Conservation (phyloP, 768 basidiomycete genomes). For the Russula brevipes region DNA sequence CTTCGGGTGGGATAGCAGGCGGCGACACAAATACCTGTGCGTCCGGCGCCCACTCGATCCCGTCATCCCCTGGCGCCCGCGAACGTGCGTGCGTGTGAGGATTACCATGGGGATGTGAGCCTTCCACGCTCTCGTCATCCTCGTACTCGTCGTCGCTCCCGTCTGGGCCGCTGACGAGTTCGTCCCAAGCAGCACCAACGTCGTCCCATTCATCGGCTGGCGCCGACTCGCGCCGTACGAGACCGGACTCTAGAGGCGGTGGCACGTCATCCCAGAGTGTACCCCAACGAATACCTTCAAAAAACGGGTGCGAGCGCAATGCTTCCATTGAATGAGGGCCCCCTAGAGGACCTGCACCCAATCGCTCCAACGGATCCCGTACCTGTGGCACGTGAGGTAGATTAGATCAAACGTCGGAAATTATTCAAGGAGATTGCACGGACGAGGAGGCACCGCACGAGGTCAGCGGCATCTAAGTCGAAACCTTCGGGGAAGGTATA, state of each 20-base stretch:
- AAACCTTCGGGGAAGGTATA: conserved; percentile 86
- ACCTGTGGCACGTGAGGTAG: not conserved
- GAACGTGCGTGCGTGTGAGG: not conserved
- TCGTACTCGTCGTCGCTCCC: conserved; percentile 23
- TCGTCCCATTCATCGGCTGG: conserved; percentile 43
- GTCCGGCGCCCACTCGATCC: conserved; percentile 51
- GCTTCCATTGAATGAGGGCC: conserved; percentile 38
- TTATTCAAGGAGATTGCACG: conserved; percentile 22
- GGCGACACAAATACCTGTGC: conserved; percentile 32
- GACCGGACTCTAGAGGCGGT: conserved; percentile 54
- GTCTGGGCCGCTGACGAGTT: conserved; percentile 28
- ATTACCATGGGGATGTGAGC: not conserved
- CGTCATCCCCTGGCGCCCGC: conserved; percentile 33
- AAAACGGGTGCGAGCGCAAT: conserved; percentile 59
- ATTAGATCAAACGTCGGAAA: not conserved
- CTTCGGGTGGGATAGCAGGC: conserved; percentile 27
- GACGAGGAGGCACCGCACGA: conserved; percentile 75
- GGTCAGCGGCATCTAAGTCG: conserved; percentile 72
- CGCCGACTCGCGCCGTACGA: conserved; percentile 44
- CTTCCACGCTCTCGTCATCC: conserved; percentile 12
- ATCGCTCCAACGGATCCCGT: conserved; percentile 49
- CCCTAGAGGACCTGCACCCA: conserved; percentile 50
- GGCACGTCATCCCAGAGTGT: conserved; percentile 59
- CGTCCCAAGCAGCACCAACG: conserved; percentile 52
- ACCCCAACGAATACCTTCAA: conserved; percentile 53